These are phyloP conservation scores for Apiotrichum mycotoxinovorans DNA, from an alignment of 1,284 basidiomycete genomes.

Conservation along the genomic window DNA sequence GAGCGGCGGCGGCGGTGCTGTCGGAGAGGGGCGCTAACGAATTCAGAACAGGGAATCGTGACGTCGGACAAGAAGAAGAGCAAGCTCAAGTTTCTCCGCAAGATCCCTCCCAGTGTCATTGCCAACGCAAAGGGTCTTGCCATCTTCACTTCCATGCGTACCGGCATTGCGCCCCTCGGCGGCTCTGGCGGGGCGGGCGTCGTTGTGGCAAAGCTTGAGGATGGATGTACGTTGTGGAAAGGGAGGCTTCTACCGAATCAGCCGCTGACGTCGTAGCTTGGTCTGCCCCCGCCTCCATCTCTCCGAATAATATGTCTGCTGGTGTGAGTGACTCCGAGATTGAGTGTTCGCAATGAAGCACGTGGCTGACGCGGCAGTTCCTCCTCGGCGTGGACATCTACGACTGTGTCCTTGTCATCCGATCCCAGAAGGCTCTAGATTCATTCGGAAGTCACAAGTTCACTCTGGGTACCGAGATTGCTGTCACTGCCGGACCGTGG, in stretches of 20 bases:
- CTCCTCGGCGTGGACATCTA: conserved; percentile 53
- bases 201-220: conserved; percentile 49
- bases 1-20: no score
- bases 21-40: no score
- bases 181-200: conserved; percentile 55
- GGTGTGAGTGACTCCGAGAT: conserved; percentile 29
- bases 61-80: conserved; percentile 40
- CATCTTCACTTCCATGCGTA: conserved; percentile 55
- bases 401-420: conserved; percentile 53
- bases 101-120: conserved; percentile 55
- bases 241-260: no score
- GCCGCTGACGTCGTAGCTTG: conserved; percentile 43
- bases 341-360: background rate
- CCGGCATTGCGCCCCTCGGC: conserved; percentile 55
- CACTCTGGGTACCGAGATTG: conserved; percentile 55
- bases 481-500: conserved; percentile 54
- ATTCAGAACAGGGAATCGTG: conserved; percentile 39
- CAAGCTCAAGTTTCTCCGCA: conserved; percentile 51
- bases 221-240: conserved; percentile 45
- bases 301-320: conserved; percentile 54
- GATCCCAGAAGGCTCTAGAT: conserved; percentile 54
- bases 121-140: conserved; percentile 51
- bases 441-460: conserved; percentile 55
- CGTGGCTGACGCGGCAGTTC: conserved; percentile 25
- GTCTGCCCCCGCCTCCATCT: conserved; percentile 54